Base-by-base conservation (phyloP, 2,329 filamentous ascomycete genomes). In the Thielaviopsis musarum region DNA sequence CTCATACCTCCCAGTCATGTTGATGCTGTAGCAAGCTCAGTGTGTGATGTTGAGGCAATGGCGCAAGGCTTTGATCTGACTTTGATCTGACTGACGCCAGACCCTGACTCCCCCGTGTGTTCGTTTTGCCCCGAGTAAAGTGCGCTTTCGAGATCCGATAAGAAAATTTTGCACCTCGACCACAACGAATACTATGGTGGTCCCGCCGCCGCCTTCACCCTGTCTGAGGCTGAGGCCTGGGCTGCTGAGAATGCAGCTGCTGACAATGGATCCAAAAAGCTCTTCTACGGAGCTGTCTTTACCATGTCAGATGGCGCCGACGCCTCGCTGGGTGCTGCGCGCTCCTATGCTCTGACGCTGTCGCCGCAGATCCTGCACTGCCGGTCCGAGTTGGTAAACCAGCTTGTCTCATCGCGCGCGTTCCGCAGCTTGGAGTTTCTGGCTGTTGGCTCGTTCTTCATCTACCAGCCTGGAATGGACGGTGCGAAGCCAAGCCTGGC, bases 371-470 rank as follows among this genome's bases (percentile, higher is more conserved):
- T 96, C 63, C 83, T 97, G 58, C 93, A 96, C 70, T 81, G 88
- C 10, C 84, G 85, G 58, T 95, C 91, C 2, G 77, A 81, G 64
- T 77, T 97, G 38, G 75, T 97, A 5, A 80, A 83, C 9, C 80
- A 84, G 66, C 80, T 97, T 17, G 88, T 97, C n/a, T 89, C 90
- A 1, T 95, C 91, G 6, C 86, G 84, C 65, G 86, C 90, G 13
- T 91, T 91, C 67, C 82, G 85, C 22, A 91, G 96, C 72, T 79
- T 98, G 54, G 91, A 97, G 68, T 97, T 97, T 65, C 81, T 93
- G 63, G 89, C 91, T 28, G 88, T 97, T 26, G 91, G 91, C 26
- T 91, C 87, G 60, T 97, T 91, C 81, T 96, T 87, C 79, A 82
- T 96, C 59, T 84, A 84, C 67, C 74, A 78, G 61, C 67, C 71